phyloP scores from a whole-genome alignment of 2,329 filamentous ascomycete genomes.

The Zymoseptoria crescenta region DNA sequence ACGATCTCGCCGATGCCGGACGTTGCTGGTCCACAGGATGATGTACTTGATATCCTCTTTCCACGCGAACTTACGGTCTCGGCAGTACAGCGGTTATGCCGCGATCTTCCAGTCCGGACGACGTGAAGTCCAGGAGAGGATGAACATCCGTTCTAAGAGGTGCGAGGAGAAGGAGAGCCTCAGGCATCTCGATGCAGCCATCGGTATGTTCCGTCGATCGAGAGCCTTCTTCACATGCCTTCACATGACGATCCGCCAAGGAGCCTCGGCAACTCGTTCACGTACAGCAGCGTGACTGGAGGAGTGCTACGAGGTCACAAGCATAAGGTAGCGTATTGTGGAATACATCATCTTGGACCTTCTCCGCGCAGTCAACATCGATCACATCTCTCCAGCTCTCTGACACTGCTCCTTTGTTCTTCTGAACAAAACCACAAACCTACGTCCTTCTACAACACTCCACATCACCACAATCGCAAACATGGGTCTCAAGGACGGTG shows the following conservation, averaged over 20 bases:
- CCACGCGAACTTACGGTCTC: background rate
- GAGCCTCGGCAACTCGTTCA: background rate
- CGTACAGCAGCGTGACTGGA: background rate
- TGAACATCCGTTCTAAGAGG: no score
- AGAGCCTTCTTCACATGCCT: background rate
- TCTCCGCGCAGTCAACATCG: constrained; percentile 1
- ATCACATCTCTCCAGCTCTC: background rate
- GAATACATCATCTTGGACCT: background rate
- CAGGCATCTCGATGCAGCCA: background rate
- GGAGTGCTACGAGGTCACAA: background rate
- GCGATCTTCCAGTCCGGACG: no score
- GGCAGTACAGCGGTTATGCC: background rate
- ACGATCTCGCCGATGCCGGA: background rate
- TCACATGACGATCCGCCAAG: background rate
- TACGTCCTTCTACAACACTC: background rate
- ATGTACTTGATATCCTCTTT: background rate
- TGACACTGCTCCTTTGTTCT: background rate
- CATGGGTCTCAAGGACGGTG: constrained; percentile 71
- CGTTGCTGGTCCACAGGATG: background rate
- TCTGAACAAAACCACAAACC: background rate
- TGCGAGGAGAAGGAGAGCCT: background rate
- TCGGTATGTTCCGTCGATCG: background rate
- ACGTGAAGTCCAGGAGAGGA: no score
- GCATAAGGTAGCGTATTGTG: background rate
- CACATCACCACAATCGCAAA: constrained; percentile 3